Evolutionary conservation across 1,284 basidiomycete species (phyloP), one percentile per base, ranked within the genome.

Genomic region (Cutaneotrichosporon dermatis): DNA sequence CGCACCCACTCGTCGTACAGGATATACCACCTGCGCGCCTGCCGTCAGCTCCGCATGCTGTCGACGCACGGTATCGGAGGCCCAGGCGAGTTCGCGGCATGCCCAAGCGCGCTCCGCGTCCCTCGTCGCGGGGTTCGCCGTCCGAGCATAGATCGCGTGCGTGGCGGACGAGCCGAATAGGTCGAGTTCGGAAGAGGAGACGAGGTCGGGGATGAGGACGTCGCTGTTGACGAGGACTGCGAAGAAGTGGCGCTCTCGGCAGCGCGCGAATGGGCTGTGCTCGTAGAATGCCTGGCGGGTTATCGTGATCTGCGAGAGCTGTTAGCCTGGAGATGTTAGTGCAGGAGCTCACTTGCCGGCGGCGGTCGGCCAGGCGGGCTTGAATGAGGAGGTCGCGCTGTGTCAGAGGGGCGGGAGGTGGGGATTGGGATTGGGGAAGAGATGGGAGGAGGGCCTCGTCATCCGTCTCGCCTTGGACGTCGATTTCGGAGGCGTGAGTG

Each of bases 1-100:
- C 49, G 49, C n/a, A 51, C 15, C 36, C 36, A 51, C 49, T 51
- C 49, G 49, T 51, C 49, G 10, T 16, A 39, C n/a, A 51, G 49
- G 49, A 51, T 40, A 16, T 51, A 51, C 36, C 40, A 39, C 37
- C 3, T 16, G 37, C 36, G 49, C 4, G 49, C 49, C 49, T 51
- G 37, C 10, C 6, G 16, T 40, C 15, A 51, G 36, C 36, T 8
- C 10, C 4, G 10, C 5, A 7, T 13, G 8, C 9, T 39, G 7
- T 8, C 4, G 9, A 13, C 48, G n/a, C 36, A 39, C 49, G 4
- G n/a, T 37, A 5, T 51, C 49, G 8, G 49, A 51, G 1, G 49
- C 49, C 49, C 49, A 51, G 8, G 36, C 49, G n/a, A 13, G 36
- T 16, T 51, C 49, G 36, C 39, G 6, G 37, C 13, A 15, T 4